These are phyloP conservation scores for Populus hybrid DNA, from an alignment of 441 rosid species.

Conservation along the genomic window DNA sequence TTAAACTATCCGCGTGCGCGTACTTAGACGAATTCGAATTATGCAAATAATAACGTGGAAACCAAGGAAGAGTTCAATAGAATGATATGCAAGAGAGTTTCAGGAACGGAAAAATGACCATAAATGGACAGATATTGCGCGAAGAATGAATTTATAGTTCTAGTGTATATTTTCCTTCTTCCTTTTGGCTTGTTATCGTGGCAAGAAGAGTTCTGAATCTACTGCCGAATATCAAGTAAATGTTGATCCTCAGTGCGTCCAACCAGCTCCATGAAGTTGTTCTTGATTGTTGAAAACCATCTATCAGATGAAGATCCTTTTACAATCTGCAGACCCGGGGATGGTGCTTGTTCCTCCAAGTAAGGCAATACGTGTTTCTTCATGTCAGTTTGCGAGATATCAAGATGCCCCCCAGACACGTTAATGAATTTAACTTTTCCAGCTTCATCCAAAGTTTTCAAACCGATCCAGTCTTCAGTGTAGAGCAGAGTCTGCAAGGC, in stretches of 20 bases:
- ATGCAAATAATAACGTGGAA: neutral
- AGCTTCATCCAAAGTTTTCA: slow-evolving; percentile 71
- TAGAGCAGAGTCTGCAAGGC: slow-evolving; percentile 63
- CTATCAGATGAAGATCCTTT: slow-evolving; percentile 26
- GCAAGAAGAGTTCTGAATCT: neutral
- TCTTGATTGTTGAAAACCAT: slow-evolving; percentile 38
- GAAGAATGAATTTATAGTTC: neutral
- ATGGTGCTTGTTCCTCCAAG: slow-evolving; percentile 43
- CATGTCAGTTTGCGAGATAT: slow-evolving; percentile 52
- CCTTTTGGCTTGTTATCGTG: neutral
- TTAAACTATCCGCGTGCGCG: no score
- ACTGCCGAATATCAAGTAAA: slow-evolving; percentile 22
- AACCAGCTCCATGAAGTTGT: slow-evolving; percentile 30
- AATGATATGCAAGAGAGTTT: neutral
- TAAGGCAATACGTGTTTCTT: slow-evolving; percentile 68
- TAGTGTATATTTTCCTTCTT: neutral
- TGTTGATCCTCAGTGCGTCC: slow-evolving; percentile 33
- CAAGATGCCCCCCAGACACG: slow-evolving; percentile 60
- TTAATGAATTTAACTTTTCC: slow-evolving; percentile 68
- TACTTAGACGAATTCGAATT: neutral
- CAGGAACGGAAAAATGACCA: neutral
- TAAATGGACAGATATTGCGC: no score
- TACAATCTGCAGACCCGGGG: slow-evolving; percentile 14
- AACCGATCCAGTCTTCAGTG: slow-evolving; percentile 81
- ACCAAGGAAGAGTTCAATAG: neutral